Evolutionary conservation across 305 asterid genomes (phyloP).

Genomic region (Striga hermonthica): DNA sequence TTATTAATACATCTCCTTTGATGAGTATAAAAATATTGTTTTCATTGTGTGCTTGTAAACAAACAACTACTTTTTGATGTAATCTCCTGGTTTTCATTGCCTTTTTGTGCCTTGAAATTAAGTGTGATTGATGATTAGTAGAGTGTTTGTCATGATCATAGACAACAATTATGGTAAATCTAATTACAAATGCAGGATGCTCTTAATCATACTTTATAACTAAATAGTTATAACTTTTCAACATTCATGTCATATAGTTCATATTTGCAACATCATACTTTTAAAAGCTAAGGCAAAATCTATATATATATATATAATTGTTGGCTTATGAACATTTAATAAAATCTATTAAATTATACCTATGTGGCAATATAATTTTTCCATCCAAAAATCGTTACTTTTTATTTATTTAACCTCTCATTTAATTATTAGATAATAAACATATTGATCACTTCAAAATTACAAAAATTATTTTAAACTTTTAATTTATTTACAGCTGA

Average conservation of each 20-base stretch:
- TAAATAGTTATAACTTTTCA: neutral
- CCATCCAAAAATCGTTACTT: too few species aligned
- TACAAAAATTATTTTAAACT: too few species aligned
- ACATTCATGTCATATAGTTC: neutral
- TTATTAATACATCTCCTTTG: slow-evolving; percentile 2
- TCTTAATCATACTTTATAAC: too few species aligned
- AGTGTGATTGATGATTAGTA: neutral
- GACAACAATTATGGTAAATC: neutral
- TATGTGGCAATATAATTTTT: too few species aligned
- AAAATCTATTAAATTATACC: too few species aligned
- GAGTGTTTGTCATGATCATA: neutral
- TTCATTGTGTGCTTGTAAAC: slow-evolving; percentile 35
- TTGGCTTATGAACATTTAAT: too few species aligned
- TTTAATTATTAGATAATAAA: too few species aligned
- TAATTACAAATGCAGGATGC: too few species aligned
- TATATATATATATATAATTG: too few species aligned
- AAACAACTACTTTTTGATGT: slow-evolving; percentile 27
- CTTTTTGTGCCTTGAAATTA: neutral
- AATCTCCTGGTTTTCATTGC: slow-evolving; percentile 18
- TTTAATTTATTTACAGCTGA: too few species aligned
- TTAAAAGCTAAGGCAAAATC: neutral
- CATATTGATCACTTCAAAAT: too few species aligned
- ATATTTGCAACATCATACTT: neutral
- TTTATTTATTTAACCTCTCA: too few species aligned
- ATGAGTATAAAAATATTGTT: slow-evolving; percentile 25